Conservation (phyloP, 176 grass and related monocot genomes). For the Coix lacrymajobi region DNA sequence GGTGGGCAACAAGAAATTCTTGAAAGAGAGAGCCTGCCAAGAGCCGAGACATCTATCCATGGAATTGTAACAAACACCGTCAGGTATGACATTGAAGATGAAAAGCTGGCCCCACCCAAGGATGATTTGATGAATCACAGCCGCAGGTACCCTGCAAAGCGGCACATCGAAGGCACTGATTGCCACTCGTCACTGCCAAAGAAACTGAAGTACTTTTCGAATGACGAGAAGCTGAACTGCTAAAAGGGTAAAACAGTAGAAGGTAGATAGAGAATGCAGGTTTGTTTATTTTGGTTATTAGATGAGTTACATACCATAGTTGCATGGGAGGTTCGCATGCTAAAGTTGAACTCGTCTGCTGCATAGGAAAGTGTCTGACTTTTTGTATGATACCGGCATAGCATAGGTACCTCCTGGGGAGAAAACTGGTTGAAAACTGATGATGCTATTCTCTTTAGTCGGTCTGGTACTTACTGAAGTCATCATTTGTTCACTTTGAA, state of each 20-base stretch:
- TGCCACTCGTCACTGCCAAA: conserved; percentile 3
- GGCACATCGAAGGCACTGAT: conserved; percentile 14
- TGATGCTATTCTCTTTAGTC: background rate
- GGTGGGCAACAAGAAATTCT: conserved; percentile 58
- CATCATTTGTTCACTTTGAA: too few species aligned
- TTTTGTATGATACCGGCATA: background rate
- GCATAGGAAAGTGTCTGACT: background rate
- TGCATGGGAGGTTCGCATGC: background rate
- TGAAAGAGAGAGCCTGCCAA: conserved; percentile 45
- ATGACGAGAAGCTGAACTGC: conserved; percentile 31
- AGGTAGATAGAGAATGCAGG: background rate
- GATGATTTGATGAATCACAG: background rate
- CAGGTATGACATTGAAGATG: conserved; percentile 41
- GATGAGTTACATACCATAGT: background rate
- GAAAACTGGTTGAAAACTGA: background rate
- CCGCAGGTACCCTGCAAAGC: conserved; percentile 19
- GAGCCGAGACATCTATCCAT: conserved; percentile 44
- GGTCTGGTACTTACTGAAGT: too few species aligned
- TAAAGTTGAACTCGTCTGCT: background rate
- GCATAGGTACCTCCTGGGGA: too few species aligned
- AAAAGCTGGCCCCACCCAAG: background rate
- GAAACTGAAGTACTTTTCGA: conserved; percentile 29
- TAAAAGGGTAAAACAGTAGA: background rate
- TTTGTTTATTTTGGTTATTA: background rate
- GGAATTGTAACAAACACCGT: conserved; percentile 68